Evolutionary conservation across 2,329 filamentous ascomycete genomes (phyloP), one percentile per base, ranked within the genome.

Genomic region (Colletotrichum scovillei): DNA sequence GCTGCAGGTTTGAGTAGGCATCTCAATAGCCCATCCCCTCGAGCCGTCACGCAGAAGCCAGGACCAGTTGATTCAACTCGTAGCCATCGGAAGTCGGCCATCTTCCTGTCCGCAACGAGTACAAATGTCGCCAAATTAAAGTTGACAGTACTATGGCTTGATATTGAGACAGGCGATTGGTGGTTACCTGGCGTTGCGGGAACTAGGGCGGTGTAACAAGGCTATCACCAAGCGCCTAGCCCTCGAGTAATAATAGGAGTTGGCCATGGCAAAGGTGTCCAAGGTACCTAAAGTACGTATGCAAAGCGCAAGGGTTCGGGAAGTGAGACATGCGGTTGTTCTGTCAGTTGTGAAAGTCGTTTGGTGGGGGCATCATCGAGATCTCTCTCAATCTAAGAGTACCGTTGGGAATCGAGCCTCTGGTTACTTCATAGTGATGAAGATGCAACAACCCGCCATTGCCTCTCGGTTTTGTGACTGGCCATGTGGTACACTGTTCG

Each of bases 151-250:
- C 56, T 55, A 46, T 65, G 60, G 26, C 68, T 55, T 60, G 56
- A 62, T 22, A 69, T 73, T 70, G 49, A 65, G 62, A 62, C 67
- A 65, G 46, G 22, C 24, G 55, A 65, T 46, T 42, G 56, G 60
- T 55, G 60, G 70, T 70, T 70, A 62, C 60, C 63, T 73, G 22
- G 60, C 26, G 35, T 26, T 56, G 60, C 70, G 67, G 67, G 58
- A 70, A 57, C 70, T 69, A 73, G 67, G 70, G 67, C 70, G 67
- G 70, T 73, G 56, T 69, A 62, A 73, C 60, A 32, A 62, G 60
- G 30, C 55, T 55, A 30, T 49, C 56, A 16, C 32, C 63, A 56
- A 30, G 42, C 22, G 19, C 58, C 53, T 46, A 19, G n/a, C 53
- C 59, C 26, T 42, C 53, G 56, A 62, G 38, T 16, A 42, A 62